Conservation (phyloP, 371 early-diverging fungal species). For the Conidiobolus incongruus region DNA sequence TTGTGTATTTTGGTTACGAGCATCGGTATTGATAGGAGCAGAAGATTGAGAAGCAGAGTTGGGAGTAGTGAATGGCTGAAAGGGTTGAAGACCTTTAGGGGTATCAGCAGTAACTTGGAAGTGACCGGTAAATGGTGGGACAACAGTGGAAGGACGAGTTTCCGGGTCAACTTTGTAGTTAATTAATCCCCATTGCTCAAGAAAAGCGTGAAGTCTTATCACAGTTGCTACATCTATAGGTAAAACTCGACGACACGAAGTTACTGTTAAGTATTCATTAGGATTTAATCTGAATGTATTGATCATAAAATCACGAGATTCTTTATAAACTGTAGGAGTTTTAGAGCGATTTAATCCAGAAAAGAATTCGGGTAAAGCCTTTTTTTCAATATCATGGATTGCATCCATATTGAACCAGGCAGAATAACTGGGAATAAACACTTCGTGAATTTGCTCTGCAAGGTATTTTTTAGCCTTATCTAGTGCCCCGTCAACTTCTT, state of each 20-base stretch:
- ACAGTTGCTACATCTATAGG: slow-evolving; percentile 96
- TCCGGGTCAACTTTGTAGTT: slow-evolving; percentile 89
- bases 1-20: not conserved
- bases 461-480: slow-evolving; percentile 36
- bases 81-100: slow-evolving; percentile 76
- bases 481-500: slow-evolving; percentile 8
- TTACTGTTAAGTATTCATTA: slow-evolving; percentile 84
- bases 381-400: slow-evolving; percentile 80
- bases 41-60: not conserved
- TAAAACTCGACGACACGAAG: slow-evolving; percentile 83
- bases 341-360: slow-evolving; percentile 73
- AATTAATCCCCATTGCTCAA: slow-evolving; percentile 98
- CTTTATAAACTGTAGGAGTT: slow-evolving; percentile 77
- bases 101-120: slow-evolving; percentile 90
- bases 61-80: slow-evolving; percentile 23
- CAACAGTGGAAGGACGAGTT: slow-evolving; percentile 75
- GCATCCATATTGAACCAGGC: slow-evolving; percentile 79
- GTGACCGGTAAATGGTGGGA: slow-evolving; percentile 88
- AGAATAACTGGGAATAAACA: slow-evolving; percentile 63
- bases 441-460: slow-evolving; percentile 42
- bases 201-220: slow-evolving; percentile 89
- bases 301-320: slow-evolving; percentile 95
- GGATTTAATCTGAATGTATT: slow-evolving; percentile 90
- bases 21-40: no score
- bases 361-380: slow-evolving; percentile 90